Evolutionary conservation across 2,329 filamentous ascomycete species (phyloP), one percentile per base, ranked within the genome.

Genomic region (Tolypocladium amazonense): DNA sequence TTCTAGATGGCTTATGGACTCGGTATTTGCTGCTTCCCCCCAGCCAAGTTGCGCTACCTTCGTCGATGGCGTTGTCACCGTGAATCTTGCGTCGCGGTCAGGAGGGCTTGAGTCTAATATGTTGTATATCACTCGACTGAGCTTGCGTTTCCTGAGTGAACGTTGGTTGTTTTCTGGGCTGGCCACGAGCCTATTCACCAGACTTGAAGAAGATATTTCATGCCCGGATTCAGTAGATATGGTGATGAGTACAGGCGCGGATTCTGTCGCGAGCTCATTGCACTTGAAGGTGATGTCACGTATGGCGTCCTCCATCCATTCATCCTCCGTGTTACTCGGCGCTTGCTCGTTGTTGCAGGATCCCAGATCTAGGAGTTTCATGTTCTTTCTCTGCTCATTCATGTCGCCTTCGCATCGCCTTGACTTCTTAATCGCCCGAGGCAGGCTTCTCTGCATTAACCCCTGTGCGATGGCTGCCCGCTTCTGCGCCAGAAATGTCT

Each of bases 241-340:
- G 82, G 65, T 86, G 81, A 65, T 86, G 83, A 63, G 79, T 82
- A 68, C 85, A 82, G 60, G 83, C 64, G 65, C 82, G 83, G 63
- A 80, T 66, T 62, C 66, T 43, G 25, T 63, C 65, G 56, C 64
- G 58, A 60, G 61, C 57, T 67, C 59, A 56, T 63, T 58, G 59
- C 58, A 58, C 55, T 63, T 69, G 57, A 61, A 62, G 47, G 56
- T 63, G 57, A 65, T 67, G 57, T 66, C 64, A 59, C 56, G 60
- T 23, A 68, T 64, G 25, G 63, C 59, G 33, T 59, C 65, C 52
- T 67, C 61, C 58, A 61, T 63, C 68, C 68, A 67, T 7, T 59
- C 61, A 53, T 60, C 55, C 35, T 64, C 62, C 37, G 39, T 56
- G 18, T 50, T 53, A 58, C 33, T 56, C 43, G 38, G 53, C 7